Conservation (phyloP, 176 grass and related monocot species). For the Chloris gayana region DNA sequence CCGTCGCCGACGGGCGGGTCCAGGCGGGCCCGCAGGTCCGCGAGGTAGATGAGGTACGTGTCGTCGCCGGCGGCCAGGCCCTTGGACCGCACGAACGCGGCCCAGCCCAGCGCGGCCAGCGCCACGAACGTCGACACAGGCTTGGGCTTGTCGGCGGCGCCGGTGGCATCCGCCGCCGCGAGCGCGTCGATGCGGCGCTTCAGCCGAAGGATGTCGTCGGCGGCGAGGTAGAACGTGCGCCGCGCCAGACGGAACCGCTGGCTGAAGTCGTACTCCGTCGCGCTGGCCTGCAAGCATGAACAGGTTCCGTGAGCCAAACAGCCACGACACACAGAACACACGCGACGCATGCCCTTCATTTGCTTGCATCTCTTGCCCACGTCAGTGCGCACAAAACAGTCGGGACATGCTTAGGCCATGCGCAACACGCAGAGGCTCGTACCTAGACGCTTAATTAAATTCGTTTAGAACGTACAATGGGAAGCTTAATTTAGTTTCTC, state of each 20-base stretch:
- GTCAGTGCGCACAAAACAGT: neutral
- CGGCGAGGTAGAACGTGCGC: constrained; percentile 39
- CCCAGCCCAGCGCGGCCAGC: constrained; percentile 45
- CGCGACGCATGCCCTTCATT: neutral
- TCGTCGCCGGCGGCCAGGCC: constrained; percentile 14
- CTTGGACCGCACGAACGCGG: constrained; percentile 32
- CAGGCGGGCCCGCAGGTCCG: constrained; percentile 45
- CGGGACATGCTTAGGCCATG: neutral
- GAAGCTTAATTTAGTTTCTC: no score
- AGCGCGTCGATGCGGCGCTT: constrained; percentile 34
- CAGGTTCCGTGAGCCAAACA: neutral
- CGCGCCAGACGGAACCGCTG: constrained; percentile 35
- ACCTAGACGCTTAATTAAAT: no score
- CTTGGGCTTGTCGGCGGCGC: neutral
- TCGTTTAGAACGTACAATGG: no score
- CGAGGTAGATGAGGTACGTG: constrained; percentile 52
- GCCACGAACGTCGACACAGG: constrained; percentile 55
- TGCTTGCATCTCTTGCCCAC: neutral
- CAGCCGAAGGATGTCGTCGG: constrained; percentile 3
- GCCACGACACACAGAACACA: neutral
- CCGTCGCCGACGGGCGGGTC: constrained; percentile 37
- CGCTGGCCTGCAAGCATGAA: neutral
- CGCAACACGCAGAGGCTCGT: no score
- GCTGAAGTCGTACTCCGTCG: constrained; percentile 1
- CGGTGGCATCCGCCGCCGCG: neutral